phyloP scores from a whole-genome alignment of 2,329 filamentous ascomycete species.

The Colletotrichum coccodes region DNA sequence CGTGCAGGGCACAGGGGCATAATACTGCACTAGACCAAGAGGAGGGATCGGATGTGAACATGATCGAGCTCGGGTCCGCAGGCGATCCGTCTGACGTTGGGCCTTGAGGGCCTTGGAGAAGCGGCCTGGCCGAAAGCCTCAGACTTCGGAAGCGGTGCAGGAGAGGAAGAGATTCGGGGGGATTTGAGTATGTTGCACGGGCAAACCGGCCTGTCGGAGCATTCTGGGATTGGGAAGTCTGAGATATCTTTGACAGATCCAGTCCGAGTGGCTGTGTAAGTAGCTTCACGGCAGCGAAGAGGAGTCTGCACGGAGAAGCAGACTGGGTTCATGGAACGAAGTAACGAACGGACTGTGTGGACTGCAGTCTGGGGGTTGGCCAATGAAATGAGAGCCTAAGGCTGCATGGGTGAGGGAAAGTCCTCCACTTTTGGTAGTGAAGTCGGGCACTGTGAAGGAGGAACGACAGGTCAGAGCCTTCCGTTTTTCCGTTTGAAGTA shows the following conservation, averaged over 20 bases:
- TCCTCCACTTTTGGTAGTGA: background rate
- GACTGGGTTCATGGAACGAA: conserved; percentile 20
- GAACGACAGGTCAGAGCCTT: background rate
- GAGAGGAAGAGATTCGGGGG: background rate
- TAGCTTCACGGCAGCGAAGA: background rate
- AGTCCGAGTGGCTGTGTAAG: conserved; percentile 15
- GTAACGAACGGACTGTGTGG: background rate
- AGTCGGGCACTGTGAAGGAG: background rate
- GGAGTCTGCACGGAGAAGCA: background rate
- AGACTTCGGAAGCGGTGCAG: conserved; percentile 7
- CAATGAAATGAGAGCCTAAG: conserved; percentile 12
- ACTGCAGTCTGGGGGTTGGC: background rate
- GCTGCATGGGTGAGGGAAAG: background rate
- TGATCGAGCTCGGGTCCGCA: conserved; percentile 28
- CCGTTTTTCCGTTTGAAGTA: background rate
- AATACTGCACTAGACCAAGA: conserved; percentile 25
- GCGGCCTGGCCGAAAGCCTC: conserved; percentile 25
- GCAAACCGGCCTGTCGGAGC: background rate
- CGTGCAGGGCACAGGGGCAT: conserved; percentile 21
- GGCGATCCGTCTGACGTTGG: conserved; percentile 24
- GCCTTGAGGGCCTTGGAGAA: conserved; percentile 16
- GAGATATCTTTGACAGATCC: conserved; percentile 2
- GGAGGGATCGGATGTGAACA: conserved; percentile 10
- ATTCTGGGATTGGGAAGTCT: background rate
- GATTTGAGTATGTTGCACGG: background rate